These are phyloP conservation scores for Amanita inopinata DNA, from an alignment of 768 basidiomycete species.

Conservation along the genomic window DNA sequence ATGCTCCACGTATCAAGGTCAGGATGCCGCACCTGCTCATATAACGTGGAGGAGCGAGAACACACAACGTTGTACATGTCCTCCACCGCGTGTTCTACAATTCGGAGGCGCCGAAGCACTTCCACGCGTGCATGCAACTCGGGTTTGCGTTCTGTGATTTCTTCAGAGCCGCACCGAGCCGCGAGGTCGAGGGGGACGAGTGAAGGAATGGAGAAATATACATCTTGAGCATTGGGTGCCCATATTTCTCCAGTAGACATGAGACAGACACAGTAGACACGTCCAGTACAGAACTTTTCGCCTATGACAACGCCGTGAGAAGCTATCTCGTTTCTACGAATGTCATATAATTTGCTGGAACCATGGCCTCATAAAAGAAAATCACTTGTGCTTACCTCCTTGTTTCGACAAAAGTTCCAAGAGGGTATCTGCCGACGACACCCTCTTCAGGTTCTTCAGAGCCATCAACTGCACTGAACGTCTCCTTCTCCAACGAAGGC, in stretches of 20 bases:
- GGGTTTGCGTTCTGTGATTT: slow-evolving; percentile 18
- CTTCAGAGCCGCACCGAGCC: slow-evolving; percentile 34
- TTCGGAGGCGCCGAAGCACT: slow-evolving; percentile 49
- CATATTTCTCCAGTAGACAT: slow-evolving; percentile 44
- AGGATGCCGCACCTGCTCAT: slow-evolving; percentile 33
- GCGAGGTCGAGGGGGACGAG: slow-evolving; percentile 38
- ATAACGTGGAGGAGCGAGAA: slow-evolving; percentile 26
- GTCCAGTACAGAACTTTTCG: slow-evolving; percentile 15
- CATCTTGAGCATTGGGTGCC: slow-evolving; percentile 38
- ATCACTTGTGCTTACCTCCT: slow-evolving; percentile 41
- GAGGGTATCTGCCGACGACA: slow-evolving; percentile 14
- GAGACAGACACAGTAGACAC: slow-evolving; percentile 12
- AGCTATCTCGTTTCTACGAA: slow-evolving; percentile 22
- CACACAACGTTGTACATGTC: slow-evolving; percentile 21
- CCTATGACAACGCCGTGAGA: slow-evolving; percentile 28
- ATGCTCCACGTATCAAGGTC: slow-evolving; percentile 43
- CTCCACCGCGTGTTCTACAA: slow-evolving; percentile 40
- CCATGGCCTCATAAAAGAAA: slow-evolving; percentile 1
- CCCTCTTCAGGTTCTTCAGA: slow-evolving; percentile 12
- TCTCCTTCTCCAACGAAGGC: slow-evolving; percentile 13
- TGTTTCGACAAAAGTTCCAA: slow-evolving; percentile 44
- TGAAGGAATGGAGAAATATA: slow-evolving; percentile 52
- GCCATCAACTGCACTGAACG: slow-evolving; percentile 11
- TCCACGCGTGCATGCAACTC: slow-evolving; percentile 54
- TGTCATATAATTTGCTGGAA: no score